Percentiles rank a stretch among this genome's conserved stretches.
Evolutionary conservation across 1,139 yeast genomes (phyloP).

Genomic region (Taphrina wiesneri): DNA sequence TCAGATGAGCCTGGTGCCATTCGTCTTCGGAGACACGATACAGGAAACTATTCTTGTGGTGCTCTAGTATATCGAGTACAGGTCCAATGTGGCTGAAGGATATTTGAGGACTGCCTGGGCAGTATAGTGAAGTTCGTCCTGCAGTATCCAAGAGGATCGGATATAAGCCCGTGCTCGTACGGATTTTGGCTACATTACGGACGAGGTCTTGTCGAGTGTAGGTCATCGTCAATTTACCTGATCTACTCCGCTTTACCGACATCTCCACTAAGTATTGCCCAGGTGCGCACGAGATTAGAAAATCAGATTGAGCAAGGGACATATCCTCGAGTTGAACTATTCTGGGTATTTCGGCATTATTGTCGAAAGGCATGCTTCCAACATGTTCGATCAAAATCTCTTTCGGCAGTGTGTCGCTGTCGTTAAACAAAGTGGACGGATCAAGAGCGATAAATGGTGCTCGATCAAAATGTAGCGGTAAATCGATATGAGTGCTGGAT

Average conservation of each 20-base stretch:
- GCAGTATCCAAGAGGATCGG: background rate
- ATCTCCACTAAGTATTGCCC: background rate
- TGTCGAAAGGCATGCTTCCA: conserved; percentile 46
- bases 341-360: background rate
- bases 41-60: background rate
- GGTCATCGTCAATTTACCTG: background rate
- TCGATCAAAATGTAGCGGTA: conserved; percentile 36
- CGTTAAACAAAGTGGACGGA: conserved; percentile 15
- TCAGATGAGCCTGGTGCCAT: background rate
- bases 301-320: background rate
- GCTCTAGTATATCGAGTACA: background rate
- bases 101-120: background rate
- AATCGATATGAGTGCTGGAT: background rate
- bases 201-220: background rate
- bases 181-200: background rate
- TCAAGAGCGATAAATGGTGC: conserved; percentile 36
- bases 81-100: background rate
- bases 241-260: background rate
- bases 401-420: conserved; percentile 50
- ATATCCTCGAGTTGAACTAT: background rate
- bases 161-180: background rate
- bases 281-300: background rate
- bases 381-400: conserved; percentile 69
- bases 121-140: background rate
- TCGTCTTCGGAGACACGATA: background rate